Evolutionary conservation across 2,329 filamentous ascomycete species (phyloP).

Genomic region (Hymenoscyphus fraxineus): DNA sequence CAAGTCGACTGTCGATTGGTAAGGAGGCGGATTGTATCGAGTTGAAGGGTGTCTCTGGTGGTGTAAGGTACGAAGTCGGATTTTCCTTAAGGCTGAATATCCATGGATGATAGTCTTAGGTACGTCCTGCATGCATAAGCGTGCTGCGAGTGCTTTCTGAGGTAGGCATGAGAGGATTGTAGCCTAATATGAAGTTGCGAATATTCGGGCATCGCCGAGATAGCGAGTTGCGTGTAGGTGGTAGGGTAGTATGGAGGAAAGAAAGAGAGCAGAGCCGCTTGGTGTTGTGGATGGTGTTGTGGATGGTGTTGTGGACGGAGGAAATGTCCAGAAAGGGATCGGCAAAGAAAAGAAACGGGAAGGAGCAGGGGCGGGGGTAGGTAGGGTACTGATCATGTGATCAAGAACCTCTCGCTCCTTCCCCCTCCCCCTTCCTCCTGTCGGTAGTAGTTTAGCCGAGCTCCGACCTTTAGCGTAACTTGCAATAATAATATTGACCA

Average conservation of each 20-base stretch:
- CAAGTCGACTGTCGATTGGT: not conserved
- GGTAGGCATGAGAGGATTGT: not conserved
- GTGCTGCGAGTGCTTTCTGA: not conserved
- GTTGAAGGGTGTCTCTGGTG: not conserved
- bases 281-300: not conserved
- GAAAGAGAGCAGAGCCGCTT: not conserved
- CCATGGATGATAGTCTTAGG: not conserved
- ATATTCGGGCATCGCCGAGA: not conserved
- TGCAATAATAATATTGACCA: not conserved
- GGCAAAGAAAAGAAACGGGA: not conserved
- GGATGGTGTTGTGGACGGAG: not conserved
- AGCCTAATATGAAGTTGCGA: not conserved
- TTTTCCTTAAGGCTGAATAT: not conserved
- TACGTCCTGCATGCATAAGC: slow-evolving; percentile 1
- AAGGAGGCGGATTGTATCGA: not conserved
- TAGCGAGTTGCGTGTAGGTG: not conserved
- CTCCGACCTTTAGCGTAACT: not conserved
- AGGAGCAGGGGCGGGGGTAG: too few relatives aligned
- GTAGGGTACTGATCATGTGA: too few relatives aligned
- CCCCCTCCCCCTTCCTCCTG: too few relatives aligned
- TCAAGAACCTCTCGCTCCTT: too few relatives aligned
- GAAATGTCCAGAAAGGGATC: not conserved
- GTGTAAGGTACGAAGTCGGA: not conserved
- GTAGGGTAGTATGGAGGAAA: not conserved
- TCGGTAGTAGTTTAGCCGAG: not conserved